Conservation (phyloP, 2,329 filamentous ascomycete species). For the Capronia americana region DNA sequence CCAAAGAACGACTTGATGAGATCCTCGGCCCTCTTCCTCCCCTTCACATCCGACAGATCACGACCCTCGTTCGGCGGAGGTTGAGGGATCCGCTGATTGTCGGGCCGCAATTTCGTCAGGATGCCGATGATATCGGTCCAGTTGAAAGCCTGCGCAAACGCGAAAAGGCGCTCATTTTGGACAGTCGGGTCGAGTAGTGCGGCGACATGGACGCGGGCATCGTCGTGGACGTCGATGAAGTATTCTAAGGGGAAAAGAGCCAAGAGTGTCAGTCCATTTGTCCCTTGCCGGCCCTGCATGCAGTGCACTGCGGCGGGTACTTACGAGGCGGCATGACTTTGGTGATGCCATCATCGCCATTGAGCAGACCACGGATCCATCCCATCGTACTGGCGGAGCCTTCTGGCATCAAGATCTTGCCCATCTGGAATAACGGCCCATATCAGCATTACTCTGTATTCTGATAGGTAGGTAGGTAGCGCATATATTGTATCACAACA, state of each 20-base stretch:
- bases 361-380: constrained; percentile 45
- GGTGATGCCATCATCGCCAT: not conserved
- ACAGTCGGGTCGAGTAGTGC: constrained; percentile 57
- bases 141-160: constrained; percentile 55
- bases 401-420: constrained; percentile 46
- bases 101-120: constrained; percentile 49
- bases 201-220: constrained; percentile 60
- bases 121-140: constrained; percentile 52
- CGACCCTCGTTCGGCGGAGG: constrained; percentile 21
- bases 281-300: too few species aligned
- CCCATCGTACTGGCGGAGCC: constrained; percentile 44
- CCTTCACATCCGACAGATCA: constrained; percentile 18
- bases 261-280: not conserved
- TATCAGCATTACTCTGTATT: not conserved
- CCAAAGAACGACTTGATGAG: constrained; percentile 30
- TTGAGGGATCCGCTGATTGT: constrained; percentile 33
- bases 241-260: constrained; percentile 14
- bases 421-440: too few species aligned
- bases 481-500: too few species aligned
- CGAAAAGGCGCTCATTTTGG: constrained; percentile 60
- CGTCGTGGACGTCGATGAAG: constrained; percentile 53
- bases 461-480: too few species aligned
- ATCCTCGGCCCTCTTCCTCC: constrained; percentile 21
- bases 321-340: constrained; percentile 32
- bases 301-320: not conserved